These are phyloP conservation scores for Aspergillus brunneoviolaceus DNA, from an alignment of 2,329 filamentous ascomycete species.

Conservation along the genomic window DNA sequence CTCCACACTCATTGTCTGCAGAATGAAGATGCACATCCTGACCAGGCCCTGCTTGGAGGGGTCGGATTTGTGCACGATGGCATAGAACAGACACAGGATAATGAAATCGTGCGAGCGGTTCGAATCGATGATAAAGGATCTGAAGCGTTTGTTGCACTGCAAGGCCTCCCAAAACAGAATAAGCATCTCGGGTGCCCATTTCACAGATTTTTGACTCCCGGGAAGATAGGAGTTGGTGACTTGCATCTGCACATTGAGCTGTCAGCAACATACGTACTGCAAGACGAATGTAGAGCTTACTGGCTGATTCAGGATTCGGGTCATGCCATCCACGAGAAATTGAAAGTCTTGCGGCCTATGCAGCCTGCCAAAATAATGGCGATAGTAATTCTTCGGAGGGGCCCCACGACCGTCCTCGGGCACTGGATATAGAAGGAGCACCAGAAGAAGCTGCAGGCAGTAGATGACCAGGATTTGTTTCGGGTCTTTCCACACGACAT, in stretches of 20 bases:
- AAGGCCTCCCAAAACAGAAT: slow-evolving; percentile 97
- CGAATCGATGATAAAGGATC: slow-evolving; percentile 95
- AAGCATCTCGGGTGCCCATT: slow-evolving; percentile 91
- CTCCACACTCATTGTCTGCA: slow-evolving; percentile 94
- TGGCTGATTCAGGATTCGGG: slow-evolving; percentile 85
- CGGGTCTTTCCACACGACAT: slow-evolving; percentile 85
- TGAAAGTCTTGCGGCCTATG: slow-evolving; percentile 97
- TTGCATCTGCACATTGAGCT: slow-evolving; percentile 58
- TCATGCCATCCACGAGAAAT: slow-evolving; percentile 94
- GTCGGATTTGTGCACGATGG: slow-evolving; percentile 83
- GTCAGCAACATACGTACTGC: slow-evolving; percentile 13
- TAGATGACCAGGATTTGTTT: slow-evolving; percentile 90
- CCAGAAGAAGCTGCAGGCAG: slow-evolving; percentile 84
- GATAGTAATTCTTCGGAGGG: slow-evolving; percentile 84
- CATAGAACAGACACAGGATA: slow-evolving; percentile 86
- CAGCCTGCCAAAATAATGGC: slow-evolving; percentile 84
- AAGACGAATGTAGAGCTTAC: slow-evolving; percentile 34
- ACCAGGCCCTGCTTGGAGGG: slow-evolving; percentile 86
- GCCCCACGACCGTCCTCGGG: slow-evolving; percentile 68
- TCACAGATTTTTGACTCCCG: slow-evolving; percentile 73
- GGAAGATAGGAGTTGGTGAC: slow-evolving; percentile 86
- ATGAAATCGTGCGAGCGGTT: slow-evolving; percentile 91
- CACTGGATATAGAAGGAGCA: slow-evolving; percentile 81
- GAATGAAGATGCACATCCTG: slow-evolving; percentile 93
- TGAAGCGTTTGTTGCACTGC: slow-evolving; percentile 96